phyloP scores from a whole-genome alignment of 2,329 filamentous ascomycete species.

The Talaromyces sp. region DNA sequence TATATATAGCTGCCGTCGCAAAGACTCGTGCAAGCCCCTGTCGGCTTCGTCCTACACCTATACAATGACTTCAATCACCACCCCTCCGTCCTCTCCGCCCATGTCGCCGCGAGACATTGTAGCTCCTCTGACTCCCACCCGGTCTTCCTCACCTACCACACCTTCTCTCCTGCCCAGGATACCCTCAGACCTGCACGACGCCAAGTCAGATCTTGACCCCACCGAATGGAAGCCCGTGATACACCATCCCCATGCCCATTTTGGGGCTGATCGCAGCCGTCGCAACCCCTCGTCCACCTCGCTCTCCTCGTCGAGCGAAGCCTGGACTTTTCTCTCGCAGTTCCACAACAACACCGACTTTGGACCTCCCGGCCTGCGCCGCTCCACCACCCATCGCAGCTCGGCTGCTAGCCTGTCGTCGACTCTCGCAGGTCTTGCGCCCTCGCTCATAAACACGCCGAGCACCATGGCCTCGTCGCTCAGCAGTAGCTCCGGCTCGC shows the following conservation, averaged over 20 bases:
- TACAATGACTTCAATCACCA: slow-evolving; percentile 22
- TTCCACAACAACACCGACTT: slow-evolving; percentile 32
- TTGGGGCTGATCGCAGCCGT: not conserved
- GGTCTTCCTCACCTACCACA: not conserved
- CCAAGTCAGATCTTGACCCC: slow-evolving; percentile 43
- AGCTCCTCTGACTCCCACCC: slow-evolving; percentile 31
- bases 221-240: slow-evolving; percentile 47
- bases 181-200: slow-evolving; percentile 31
- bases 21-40: slow-evolving; percentile 42
- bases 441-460: slow-evolving; percentile 32
- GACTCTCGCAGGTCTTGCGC: slow-evolving; percentile 19
- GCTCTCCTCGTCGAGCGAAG: slow-evolving; percentile 29
- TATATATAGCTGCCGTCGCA: slow-evolving; percentile 38
- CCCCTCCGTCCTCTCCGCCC: slow-evolving; percentile 28
- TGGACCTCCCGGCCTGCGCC: slow-evolving; percentile 9
- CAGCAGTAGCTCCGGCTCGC: slow-evolving; percentile 22
- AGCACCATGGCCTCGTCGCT: slow-evolving; percentile 30
- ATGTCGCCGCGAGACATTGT: slow-evolving; percentile 33
- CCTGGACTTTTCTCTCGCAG: slow-evolving; percentile 39
- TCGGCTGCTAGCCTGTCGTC: slow-evolving; percentile 28
- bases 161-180: slow-evolving; percentile 24
- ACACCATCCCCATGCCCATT: slow-evolving; percentile 13
- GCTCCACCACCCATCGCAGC: slow-evolving; percentile 21
- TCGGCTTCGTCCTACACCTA: slow-evolving; percentile 32
- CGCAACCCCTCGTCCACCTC: not conserved